phyloP scores from a whole-genome alignment of 2,329 filamentous ascomycete genomes.

The Tolypocladium tropicale region DNA sequence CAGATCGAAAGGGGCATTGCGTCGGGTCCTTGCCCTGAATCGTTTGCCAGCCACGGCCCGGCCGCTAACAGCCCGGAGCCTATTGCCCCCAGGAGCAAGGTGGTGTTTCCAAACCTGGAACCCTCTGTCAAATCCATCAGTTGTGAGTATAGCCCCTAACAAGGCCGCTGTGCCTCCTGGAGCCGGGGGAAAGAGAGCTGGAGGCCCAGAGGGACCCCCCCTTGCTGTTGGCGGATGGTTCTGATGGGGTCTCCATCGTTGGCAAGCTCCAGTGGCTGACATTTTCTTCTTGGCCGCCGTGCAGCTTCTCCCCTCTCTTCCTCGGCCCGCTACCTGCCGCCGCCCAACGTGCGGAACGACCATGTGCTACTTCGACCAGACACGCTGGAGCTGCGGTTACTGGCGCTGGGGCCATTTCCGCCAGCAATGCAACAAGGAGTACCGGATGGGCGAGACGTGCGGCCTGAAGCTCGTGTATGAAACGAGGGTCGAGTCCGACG shows the following conservation, averaged over 20 bases:
- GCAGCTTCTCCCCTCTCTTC: slow-evolving; percentile 4
- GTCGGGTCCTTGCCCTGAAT: neutral
- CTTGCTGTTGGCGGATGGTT: neutral
- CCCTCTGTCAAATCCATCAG: neutral
- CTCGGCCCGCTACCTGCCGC: neutral
- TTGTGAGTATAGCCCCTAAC: neutral
- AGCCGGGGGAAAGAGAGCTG: neutral
- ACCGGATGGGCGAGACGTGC: slow-evolving; percentile 92
- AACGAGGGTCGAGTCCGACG: slow-evolving; percentile 51
- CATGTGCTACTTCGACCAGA: slow-evolving; percentile 97
- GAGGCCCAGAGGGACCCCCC: neutral
- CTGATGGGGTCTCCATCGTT: slow-evolving; percentile 3
- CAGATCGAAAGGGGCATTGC: neutral
- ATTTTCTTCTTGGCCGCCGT: slow-evolving; percentile 5
- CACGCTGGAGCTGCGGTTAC: slow-evolving; percentile 74
- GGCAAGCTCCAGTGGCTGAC: slow-evolving; percentile 9
- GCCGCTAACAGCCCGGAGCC: neutral
- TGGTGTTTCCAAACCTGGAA: neutral
- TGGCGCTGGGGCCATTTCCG: slow-evolving; percentile 94
- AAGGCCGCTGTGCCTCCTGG: neutral
- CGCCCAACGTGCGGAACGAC: slow-evolving; percentile 14
- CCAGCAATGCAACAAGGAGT: slow-evolving; percentile 87
- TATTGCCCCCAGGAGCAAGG: neutral
- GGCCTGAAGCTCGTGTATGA: slow-evolving; percentile 82
- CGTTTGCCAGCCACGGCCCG: neutral